These are phyloP conservation scores for Pulveroboletus sp. DNA, from an alignment of 768 basidiomycete genomes.

Conservation along the genomic window DNA sequence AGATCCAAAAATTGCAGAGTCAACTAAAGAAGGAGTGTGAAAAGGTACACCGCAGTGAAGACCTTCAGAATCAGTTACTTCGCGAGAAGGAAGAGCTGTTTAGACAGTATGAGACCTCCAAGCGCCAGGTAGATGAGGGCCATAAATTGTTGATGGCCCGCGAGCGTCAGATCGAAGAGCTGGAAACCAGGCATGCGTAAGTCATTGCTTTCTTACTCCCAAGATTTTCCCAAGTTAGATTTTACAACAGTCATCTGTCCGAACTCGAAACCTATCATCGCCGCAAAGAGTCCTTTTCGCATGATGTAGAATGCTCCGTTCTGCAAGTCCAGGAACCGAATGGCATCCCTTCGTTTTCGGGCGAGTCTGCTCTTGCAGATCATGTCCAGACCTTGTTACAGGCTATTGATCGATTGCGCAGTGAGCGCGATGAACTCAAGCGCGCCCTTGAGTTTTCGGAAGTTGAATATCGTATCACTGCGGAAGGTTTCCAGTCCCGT, in stretches of 20 bases:
- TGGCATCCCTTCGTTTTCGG: conserved; percentile 3
- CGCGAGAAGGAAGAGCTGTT: conserved; percentile 50
- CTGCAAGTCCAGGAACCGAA: neutral
- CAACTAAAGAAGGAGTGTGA: conserved; percentile 41
- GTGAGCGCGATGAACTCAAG: conserved; percentile 58
- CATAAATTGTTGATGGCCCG: conserved; percentile 16
- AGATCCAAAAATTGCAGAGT: conserved; percentile 38
- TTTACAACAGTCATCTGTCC: conserved; percentile 12
- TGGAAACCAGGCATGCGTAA: conserved; percentile 27
- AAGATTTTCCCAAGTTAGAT: neutral
- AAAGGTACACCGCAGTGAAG: conserved; percentile 38
- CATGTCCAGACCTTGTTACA: conserved; percentile 53
- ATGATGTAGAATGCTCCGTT: neutral
- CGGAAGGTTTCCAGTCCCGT: conserved; percentile 53
- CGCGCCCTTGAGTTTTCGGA: conserved; percentile 65
- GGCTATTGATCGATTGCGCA: conserved; percentile 63
- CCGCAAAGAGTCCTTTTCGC: neutral
- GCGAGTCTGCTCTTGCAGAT: conserved; percentile 28
- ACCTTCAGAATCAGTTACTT: conserved; percentile 41
- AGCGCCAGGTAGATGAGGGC: conserved; percentile 28
- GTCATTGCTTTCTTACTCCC: conserved; percentile 4
- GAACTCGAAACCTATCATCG: conserved; percentile 11
- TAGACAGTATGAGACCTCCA: conserved; percentile 39
- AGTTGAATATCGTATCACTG: conserved; percentile 58
- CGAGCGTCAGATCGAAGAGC: conserved; percentile 21